Evolutionary conservation across 129 eudicot genomes (phyloP), one percentile per base, ranked within the genome.

Genomic region (Saussurea involucrata): DNA sequence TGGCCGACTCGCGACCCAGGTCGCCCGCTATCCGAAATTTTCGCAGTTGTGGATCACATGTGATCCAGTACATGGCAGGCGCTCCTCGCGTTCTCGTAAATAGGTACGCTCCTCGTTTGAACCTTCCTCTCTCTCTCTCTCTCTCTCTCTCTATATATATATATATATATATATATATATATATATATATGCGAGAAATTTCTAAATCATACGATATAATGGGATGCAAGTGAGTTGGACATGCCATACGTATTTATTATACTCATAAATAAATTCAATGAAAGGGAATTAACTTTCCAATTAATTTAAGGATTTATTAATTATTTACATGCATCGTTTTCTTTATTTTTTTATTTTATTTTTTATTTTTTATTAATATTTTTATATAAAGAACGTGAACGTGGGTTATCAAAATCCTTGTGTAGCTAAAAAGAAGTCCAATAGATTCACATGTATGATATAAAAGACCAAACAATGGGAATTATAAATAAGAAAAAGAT

Each of bases 401-500:
- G 78, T 74, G 78, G 69, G 69, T 3, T 12, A 57, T 57, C 29
- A 57, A 15, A 17, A 60, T 60, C 69, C 36, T 73, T 15, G 15
- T 73, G 68, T 20, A 53, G 63, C 25, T 21, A 32, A 60, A 36
- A 12, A 24, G 24, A 33, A 34, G 58, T 34, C 58, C n/a, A 7
- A 34, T 60, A 34, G 69, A 34, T 74, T 74, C 69, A 61, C 78
- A 74, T 61, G 63, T 58, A 60, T 74, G 57, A 53, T 57, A 55
- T 40, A 72, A 72, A 74, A 58, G 17, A 58, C 78, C 57, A 58
- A 74, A 60, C 24, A 49, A 17, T 15, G 4, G 17, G 17, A 13
- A 21, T 60, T 58, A 74, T 4, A 4, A 58, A 21, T 1, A 21
- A 20, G 0, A 57, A 73, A 58, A 6, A n/a, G 3, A 58, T n/a